Evolutionary conservation across 192 early-diverging fungal genomes (phyloP), one percentile per base, ranked within the genome.

Genomic region (Gryganskiella cystojenkinii): DNA sequence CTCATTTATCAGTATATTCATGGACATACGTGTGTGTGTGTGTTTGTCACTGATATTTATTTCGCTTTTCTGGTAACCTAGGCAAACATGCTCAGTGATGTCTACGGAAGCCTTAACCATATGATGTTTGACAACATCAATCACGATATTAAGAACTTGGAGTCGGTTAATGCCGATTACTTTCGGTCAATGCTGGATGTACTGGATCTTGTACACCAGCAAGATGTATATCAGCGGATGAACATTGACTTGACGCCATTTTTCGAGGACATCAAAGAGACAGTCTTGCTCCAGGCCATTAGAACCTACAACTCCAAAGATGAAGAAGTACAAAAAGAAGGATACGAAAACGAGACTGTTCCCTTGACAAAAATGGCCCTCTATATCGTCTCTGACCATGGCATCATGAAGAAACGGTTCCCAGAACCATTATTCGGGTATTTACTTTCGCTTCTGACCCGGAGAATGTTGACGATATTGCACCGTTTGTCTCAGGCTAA

Each of bases 81-180:
- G 84, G 83, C 82, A 25, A 82, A 82, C 44, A 83, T 73, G 67
- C 42, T 86, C 34, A 68, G 80, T 19, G 67, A 78, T 10, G 79
- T 82, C 0, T 84, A 80, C 79, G 83, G 84, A 30, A 80, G 76
- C 17, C 52, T 86, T 30, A 81, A 84, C 37, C 74, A 81, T 25
- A 84, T 82, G 40, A 78, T 82, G 33, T 61, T 69, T 25, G 74
- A 78, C 74, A 78, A 78, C 33, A 60, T 78, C 31, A 78, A 78
- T 24, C 74, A 78, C 49, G 74, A 78, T 22, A 78, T 78, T 31
- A 78, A 64, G 49, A 60, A 78, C 22, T 31, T 78, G 27, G 55
- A 69, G 9, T 43, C 28, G 28, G 74, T 78, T 11, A 78, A 55
- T 28, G 66, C 61, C 5, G 55, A 40, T 8, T 78, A 78, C 49